A percentile compares a stretch with the other conserved stretches of the same genome.
Evolutionary conservation across 2,329 filamentous ascomycete genomes (phyloP).

Genomic region (Fonsecaea erecta): DNA sequence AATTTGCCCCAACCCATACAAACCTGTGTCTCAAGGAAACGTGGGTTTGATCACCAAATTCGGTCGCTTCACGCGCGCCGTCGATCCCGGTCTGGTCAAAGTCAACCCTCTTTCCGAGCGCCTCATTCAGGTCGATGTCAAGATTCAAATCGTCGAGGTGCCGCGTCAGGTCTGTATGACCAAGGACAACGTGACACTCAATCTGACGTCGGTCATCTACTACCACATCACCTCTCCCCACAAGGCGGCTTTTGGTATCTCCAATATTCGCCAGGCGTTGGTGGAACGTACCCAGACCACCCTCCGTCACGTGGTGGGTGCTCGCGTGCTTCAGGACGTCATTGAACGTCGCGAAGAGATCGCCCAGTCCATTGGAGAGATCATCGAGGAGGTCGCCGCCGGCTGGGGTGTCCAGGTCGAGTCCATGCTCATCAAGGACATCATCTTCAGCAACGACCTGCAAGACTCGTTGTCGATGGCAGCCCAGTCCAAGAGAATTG

Average conservation of each 20-base stretch:
- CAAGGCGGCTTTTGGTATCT: constrained; percentile 95
- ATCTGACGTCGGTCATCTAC: constrained; percentile 96
- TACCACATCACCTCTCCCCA: constrained; percentile 96
- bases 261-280: constrained; percentile 92
- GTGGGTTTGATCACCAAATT: constrained; percentile 97
- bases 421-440: constrained; percentile 99
- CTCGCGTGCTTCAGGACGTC: constrained; percentile 93
- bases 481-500: constrained; percentile 96
- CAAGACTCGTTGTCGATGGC: constrained; percentile 98
- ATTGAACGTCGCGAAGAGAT: constrained; percentile 98
- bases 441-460: constrained; percentile 93
- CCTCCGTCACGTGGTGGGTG: constrained; percentile 92
- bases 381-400: constrained; percentile 91
- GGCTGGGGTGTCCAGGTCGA: constrained; percentile 97
- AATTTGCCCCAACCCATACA: constrained; percentile 93
- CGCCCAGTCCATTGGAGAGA: constrained; percentile 91
- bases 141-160: constrained; percentile 97
- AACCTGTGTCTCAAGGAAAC: constrained; percentile 87
- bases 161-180: constrained; percentile 98
- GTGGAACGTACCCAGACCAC: constrained; percentile 98
- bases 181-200: constrained; percentile 96
- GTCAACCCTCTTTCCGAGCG: constrained; percentile 94
- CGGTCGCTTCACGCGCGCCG: constrained; percentile 88
- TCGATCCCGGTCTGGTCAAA: constrained; percentile 95
- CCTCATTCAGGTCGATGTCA: constrained; percentile 92